Base-by-base conservation (phyloP, 1,139 yeast species). In the Geotrichum cucujoidarum region DNA sequence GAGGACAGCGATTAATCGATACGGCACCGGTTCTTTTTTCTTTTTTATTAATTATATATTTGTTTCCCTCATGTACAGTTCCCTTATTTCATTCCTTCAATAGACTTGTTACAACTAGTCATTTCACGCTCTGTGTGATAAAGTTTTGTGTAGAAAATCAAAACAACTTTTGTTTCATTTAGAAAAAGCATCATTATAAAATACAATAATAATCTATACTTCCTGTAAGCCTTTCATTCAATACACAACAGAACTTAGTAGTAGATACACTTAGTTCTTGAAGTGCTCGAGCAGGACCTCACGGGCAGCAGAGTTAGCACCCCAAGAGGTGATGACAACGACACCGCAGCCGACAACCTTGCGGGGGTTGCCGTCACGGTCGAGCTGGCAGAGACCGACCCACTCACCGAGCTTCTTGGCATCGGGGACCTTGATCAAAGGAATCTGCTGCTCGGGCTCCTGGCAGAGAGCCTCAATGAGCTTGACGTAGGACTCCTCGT, bases 281-380 rank as follows among this genome's bases (percentile, higher is more conserved):
- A 92, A 89, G 83, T 88, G 92, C 77, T 89, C 95, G 76, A 92
- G 83, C 74, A 92, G 84, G 76, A 88, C 85, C 80, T 82, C 79
- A 81, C 97, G 90, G 80, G 90, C 98, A 70, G 84, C 95, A 69
- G 97, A 86, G 77, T 90, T 96, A 72, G 89, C 95, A 86, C 98
- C 98, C 97, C 97, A 92, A 94, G 88, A 84, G 83, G 87, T 89
- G 82, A 92, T 89, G 70, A 92, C 98, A 71, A 92, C 97, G 77
- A 95, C 92, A 69, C 97, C 90, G 75, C 97, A 95, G 78, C 97
- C 98, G 74, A 94, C 98, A 69, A 92, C 97, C 89, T 92, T 92
- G 83, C 97, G 89, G 78, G 97, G 97, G 82, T 90, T 89, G 78
- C 98, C 99, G 71, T 92, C 98, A 80, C 96, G 89, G 95, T 92